phyloP scores from a whole-genome alignment of 164 flowering plant species.

The Pachysandra terminalis region DNA sequence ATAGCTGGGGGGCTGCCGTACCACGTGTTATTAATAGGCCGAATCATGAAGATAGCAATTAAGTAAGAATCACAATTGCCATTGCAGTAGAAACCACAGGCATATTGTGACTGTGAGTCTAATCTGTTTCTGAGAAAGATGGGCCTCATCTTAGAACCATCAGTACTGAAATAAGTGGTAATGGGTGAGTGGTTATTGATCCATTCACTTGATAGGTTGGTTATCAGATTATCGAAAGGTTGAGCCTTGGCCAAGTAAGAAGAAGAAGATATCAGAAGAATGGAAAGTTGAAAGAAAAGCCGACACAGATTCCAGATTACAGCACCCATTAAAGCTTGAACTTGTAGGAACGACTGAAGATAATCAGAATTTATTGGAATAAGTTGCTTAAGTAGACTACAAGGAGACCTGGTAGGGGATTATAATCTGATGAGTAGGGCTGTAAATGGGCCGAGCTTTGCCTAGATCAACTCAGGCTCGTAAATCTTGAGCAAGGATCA shows the following conservation, averaged over 20 bases:
- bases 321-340: background rate
- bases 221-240: slow-evolving; percentile 9
- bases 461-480: no score
- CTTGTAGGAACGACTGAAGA: background rate
- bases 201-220: slow-evolving; percentile 19
- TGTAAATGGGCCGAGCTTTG: no score
- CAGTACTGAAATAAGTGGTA: no score
- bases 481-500: no score
- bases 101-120: slow-evolving; percentile 14
- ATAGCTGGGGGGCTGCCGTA: no score
- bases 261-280: slow-evolving; percentile 3
- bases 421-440: no score
- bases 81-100: slow-evolving; percentile 27
- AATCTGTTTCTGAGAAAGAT: slow-evolving; percentile 13
- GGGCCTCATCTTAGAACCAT: slow-evolving; percentile 13
- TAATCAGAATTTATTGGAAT: no score
- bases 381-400: no score
- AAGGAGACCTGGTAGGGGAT: no score
- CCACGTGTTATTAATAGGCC: slow-evolving; percentile 10
- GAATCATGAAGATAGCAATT: slow-evolving; percentile 16
- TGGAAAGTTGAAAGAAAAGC: background rate
- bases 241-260: slow-evolving; percentile 1
- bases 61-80: slow-evolving; percentile 10
- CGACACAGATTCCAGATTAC: background rate
- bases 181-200: slow-evolving; percentile 10